These are phyloP conservation scores for Meyerozyma athensensis DNA, from an alignment of 1,139 yeast species.

Conservation along the genomic window DNA sequence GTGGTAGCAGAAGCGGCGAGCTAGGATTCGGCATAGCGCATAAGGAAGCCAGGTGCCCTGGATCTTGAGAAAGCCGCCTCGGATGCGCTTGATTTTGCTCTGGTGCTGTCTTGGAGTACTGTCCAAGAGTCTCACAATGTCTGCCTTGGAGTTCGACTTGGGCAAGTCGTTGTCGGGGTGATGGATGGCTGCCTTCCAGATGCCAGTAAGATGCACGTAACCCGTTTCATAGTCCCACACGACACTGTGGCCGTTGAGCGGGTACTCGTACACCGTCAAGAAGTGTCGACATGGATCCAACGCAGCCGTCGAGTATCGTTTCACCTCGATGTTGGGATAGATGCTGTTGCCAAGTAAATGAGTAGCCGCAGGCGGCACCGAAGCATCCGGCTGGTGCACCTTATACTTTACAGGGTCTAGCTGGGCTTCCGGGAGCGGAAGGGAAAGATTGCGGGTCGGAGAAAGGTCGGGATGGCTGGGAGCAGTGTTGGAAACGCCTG, in stretches of 20 bases:
- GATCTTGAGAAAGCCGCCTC: conserved; percentile 89
- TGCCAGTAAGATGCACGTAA: conserved; percentile 83
- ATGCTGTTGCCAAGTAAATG: conserved; percentile 20
- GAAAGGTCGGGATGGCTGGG: not conserved
- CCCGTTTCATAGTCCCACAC: conserved; percentile 91
- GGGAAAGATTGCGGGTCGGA: too few relatives aligned
- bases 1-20: conserved; percentile 71
- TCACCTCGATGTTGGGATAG: conserved; percentile 43
- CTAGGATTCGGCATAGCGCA: conserved; percentile 61
- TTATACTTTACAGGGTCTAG: too few relatives aligned
- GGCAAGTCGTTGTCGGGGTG: conserved; percentile 3
- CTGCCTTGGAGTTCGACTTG: conserved; percentile 54
- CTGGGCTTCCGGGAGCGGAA: too few relatives aligned
- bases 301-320: conserved; percentile 73
- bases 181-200: conserved; percentile 67
- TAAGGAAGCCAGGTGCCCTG: conserved; percentile 95
- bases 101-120: conserved; percentile 67
- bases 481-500: not conserved
- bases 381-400: conserved; percentile 8
- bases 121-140: conserved; percentile 69
- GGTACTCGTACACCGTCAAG: conserved; percentile 70
- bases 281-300: conserved; percentile 52
- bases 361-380: conserved; percentile 24
- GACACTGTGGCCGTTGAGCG: conserved; percentile 60
- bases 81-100: conserved; percentile 61